Evolutionary conservation across 1,284 basidiomycete species (phyloP), one percentile per base, ranked within the genome.

Genomic region (Puccinia coronata): DNA sequence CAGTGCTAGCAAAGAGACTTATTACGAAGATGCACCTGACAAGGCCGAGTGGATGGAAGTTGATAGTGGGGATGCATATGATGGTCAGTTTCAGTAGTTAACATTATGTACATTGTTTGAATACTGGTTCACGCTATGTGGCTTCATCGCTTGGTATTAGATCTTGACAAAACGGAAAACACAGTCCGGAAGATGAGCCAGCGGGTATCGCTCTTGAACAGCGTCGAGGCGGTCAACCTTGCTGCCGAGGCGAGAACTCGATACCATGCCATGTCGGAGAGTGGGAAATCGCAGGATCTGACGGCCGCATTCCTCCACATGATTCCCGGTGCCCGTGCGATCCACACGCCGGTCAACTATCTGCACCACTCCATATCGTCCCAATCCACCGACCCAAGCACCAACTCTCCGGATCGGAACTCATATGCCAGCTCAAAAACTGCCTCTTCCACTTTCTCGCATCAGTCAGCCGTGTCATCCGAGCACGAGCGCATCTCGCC

Each of bases 41-140:
- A 55, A 74, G 16, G 72, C 55, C 14, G 72, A 74, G 47, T 74
- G 72, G 72, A 74, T 74, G 72, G 72, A 74, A 34, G 59, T 59
- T 20, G 72, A 74, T 18, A 59, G 51, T 31, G 72, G 72, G 6
- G 72, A 47, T 59, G 72, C 72, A 3, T 74, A 74, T 57, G 53
- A 55, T 55, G 72, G 72, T 74, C 51, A 59, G 72, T 59, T 53
- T 31, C 8, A 57, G 23, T 57, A n/a, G n/a, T n/a, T n/a, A n/a
- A n/a, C n/a, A n/a, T n/a, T n/a, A n/a, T 23, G 9, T 31, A 57
- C 23, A 57, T n/a, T 36, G 1, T 61, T 20, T 39, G 31, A 8
- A 39, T 18, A n/a, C n/a, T n/a, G n/a, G n/a, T 25, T 47, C n/a
- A 51, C 2, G 28, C n/a, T 49, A 41, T 49, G 1, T 14, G 41